These are phyloP conservation scores for Pulveroboletus sp. DNA, from an alignment of 768 basidiomycete genomes.

Conservation along the genomic window DNA sequence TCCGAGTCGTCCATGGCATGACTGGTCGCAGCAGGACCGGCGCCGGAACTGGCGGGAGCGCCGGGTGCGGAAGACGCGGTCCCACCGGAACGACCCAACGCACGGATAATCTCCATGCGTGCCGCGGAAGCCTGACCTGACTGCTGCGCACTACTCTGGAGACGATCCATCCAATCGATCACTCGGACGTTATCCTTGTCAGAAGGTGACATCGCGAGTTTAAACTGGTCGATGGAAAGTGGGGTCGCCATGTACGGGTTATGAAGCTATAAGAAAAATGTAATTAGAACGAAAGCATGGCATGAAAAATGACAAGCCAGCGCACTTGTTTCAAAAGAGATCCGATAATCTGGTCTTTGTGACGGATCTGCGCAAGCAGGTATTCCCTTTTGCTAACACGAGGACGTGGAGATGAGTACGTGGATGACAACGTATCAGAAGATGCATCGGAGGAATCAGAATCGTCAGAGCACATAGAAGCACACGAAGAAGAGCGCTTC, in stretches of 20 bases:
- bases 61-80: background rate
- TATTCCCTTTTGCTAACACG: slow-evolving; percentile 77
- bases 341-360: slow-evolving; percentile 86
- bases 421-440: slow-evolving; percentile 39
- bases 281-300: background rate
- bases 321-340: slow-evolving; percentile 78
- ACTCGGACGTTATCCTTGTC: slow-evolving; percentile 67
- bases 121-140: slow-evolving; percentile 38
- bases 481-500: slow-evolving; percentile 17
- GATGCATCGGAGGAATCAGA: slow-evolving; percentile 30
- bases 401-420: slow-evolving; percentile 27
- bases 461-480: slow-evolving; percentile 18
- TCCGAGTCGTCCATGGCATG: slow-evolving; percentile 37
- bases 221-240: slow-evolving; percentile 74
- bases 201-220: slow-evolving; percentile 73
- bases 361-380: slow-evolving; percentile 78
- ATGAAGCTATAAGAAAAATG: slow-evolving; percentile 40
- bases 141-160: slow-evolving; percentile 58
- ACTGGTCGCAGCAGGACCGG: background rate
- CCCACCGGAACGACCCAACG: slow-evolving; percentile 31
- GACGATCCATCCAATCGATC: slow-evolving; percentile 72
- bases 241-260: slow-evolving; percentile 81
- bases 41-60: background rate
- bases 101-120: slow-evolving; percentile 27
- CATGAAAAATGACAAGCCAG: background rate